Evolutionary conservation across 305 asterid species (phyloP).

Genomic region (Fraxinus baroniana): DNA sequence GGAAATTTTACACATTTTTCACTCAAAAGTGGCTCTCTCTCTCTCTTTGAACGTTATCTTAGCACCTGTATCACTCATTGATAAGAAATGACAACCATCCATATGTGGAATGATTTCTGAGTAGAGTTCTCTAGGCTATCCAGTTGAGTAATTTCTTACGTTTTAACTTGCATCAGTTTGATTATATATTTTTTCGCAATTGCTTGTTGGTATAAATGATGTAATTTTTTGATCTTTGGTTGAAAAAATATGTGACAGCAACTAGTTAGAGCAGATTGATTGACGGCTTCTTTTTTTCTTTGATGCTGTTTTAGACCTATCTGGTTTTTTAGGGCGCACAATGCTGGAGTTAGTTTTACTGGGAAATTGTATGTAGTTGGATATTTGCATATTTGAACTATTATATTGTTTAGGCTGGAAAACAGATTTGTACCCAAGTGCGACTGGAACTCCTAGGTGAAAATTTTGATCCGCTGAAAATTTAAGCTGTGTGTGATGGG

Average conservation of each 20-base stretch:
- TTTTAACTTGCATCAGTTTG: background rate
- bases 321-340: background rate
- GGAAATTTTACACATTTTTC: slow-evolving; percentile 26
- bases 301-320: background rate
- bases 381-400: background rate
- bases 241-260: background rate
- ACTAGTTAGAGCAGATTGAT: background rate
- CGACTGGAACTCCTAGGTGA: background rate
- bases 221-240: background rate
- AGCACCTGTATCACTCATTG: slow-evolving; percentile 21
- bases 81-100: background rate
- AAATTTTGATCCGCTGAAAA: background rate
- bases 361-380: background rate
- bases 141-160: background rate
- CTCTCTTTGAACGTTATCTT: background rate
- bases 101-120: background rate
- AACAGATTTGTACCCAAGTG: background rate
- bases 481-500: background rate
- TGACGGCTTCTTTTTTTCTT: slow-evolving; percentile 6
- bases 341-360: background rate
- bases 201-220: background rate
- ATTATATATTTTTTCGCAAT: background rate
- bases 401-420: background rate
- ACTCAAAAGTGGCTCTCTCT: slow-evolving; percentile 16
- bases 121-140: background rate